A percentile compares a stretch with the other conserved stretches of the same genome.
Conservation (phyloP, 495 filamentous ascomycete genomes). For the Penicillium salamii region DNA sequence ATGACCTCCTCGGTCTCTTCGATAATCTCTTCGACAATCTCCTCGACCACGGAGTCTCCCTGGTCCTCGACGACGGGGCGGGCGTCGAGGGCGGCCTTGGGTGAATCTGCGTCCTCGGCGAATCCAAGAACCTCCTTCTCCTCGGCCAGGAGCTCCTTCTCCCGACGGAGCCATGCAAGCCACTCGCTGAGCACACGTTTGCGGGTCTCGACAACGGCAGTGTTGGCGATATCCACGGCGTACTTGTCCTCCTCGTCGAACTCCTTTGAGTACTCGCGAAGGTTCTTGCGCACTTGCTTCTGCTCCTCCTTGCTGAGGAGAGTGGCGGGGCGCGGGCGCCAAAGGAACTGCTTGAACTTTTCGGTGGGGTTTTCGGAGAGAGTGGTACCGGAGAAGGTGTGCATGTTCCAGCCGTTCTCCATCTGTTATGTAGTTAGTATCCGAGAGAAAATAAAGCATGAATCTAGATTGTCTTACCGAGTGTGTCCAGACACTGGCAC, state of each 20-base stretch:
- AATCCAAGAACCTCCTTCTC: constrained; percentile 69
- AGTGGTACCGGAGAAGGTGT: constrained; percentile 88
- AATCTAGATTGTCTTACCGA: constrained; percentile 55
- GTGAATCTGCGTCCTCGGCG: constrained; percentile 57
- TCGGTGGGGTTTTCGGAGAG: constrained; percentile 92
- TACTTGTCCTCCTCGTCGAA: constrained; percentile 96
- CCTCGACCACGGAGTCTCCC: constrained; percentile 74
- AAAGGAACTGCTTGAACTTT: constrained; percentile 94
- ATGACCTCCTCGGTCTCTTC: constrained; percentile 88
- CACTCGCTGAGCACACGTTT: constrained; percentile 85
- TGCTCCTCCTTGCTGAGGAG: constrained; percentile 92
- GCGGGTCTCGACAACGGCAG: constrained; percentile 85
- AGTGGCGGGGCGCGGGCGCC: constrained; percentile 87
- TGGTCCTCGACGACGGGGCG: constrained; percentile 47
- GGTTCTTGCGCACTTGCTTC: constrained; percentile 96
- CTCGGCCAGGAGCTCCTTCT: constrained; percentile 68
- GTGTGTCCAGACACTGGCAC: constrained; percentile 93
- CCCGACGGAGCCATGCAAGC: constrained; percentile 75
- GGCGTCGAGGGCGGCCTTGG: constrained; percentile 51
- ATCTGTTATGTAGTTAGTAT: constrained; percentile 61
- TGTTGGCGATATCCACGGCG: constrained; percentile 86
- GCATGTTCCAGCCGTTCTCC: constrained; percentile 98
- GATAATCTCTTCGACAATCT: constrained; percentile 90
- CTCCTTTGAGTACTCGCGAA: constrained; percentile 88
- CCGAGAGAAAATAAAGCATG: not conserved